Percentiles rank a stretch among this genome's conserved stretches.
Evolutionary conservation across 495 filamentous ascomycete species (phyloP).

Genomic region (Daldinia loculata): DNA sequence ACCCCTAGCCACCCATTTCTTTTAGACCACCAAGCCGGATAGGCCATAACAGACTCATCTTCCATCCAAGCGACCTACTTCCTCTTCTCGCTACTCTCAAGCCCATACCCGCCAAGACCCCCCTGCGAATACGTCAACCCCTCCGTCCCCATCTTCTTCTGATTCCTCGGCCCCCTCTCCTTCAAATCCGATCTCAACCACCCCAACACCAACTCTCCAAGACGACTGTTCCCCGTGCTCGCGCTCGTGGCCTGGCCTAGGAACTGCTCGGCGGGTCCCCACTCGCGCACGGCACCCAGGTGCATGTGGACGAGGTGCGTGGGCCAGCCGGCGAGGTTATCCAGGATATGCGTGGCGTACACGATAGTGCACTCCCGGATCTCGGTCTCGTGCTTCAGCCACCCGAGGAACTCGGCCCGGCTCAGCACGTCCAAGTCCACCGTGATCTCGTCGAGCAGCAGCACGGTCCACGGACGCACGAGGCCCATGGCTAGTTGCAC

Average conservation of each 20-base stretch:
- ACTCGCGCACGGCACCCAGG: constrained; percentile 82
- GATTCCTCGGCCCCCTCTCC: constrained; percentile 77
- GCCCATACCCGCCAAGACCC: constrained; percentile 83
- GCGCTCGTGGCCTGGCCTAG: constrained; percentile 53
- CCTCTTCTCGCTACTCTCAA: constrained; percentile 63
- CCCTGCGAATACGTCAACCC: constrained; percentile 75
- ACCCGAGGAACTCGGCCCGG: constrained; percentile 83
- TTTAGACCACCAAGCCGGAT: not conserved
- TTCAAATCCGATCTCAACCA: constrained; percentile 88
- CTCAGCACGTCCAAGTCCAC: constrained; percentile 92
- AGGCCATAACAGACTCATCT: not conserved
- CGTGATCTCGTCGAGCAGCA: constrained; percentile 96
- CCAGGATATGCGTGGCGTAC: constrained; percentile 96
- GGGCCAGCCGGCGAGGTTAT: constrained; percentile 92
- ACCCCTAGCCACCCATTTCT: constrained; percentile 20
- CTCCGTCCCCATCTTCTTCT: constrained; percentile 65
- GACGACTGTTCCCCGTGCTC: constrained; percentile 71
- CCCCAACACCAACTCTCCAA: constrained; percentile 84
- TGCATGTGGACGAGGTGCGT: constrained; percentile 96
- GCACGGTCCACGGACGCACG: constrained; percentile 87
- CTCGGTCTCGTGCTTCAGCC: constrained; percentile 87
- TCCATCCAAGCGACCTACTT: constrained; percentile 11
- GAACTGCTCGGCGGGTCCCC: constrained; percentile 71
- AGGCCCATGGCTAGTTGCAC: constrained; percentile 98
- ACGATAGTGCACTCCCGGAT: constrained; percentile 85